Base-by-base conservation (phyloP, 2,329 filamentous ascomycete genomes). In the Pestalotiopsis sp. region DNA sequence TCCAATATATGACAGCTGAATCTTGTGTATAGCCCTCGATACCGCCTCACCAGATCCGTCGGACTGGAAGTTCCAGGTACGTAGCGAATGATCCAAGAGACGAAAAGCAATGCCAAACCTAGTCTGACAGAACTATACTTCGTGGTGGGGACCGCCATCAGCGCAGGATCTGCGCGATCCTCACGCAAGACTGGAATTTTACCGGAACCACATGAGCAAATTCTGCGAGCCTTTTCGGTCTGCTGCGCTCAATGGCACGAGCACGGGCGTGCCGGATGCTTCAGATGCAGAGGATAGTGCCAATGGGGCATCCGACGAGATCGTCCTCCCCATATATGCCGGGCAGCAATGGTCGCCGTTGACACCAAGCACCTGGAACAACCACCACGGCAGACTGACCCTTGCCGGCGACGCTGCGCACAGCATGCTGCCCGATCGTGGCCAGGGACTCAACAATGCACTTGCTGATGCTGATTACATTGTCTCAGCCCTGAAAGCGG, bases 331-430 rank as follows among this genome's bases (percentile, higher is more conserved):
- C 27, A 41, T 63, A 2, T 63, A 63, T 13, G 25, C 60, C 38
- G 36, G 60, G 4, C 36, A 63, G 36, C 60, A 63, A 11, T 41
- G 27, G 60, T 63, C 60, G 3, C 36, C 60, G 17, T 20, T 63
- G 20, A 38, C 60, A 7, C 60, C 60, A 13, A 41, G 14, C 7
- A 13, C 60, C 7, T 63, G 60, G 36, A 5, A 63, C 60, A 63
- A 45, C 60, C 36, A 17, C 36, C 6, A 38, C 60, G 60, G 57
- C 4, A 31, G 36, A 38, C 31, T 20, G 4, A 38, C 27, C 3
- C 60, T 63, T 31, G 60, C 60, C 4, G 60, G 60, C 1, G 60
- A 63, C 12, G 60, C 60, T 13, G 60, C 60, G 13, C 60, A 63
- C 36, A 38, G 27, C 20, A 63, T 63, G 60, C 14, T 63, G 20